Conservation (phyloP, 1,139 yeast genomes). For the Lodderomyces parapsilosis region DNA sequence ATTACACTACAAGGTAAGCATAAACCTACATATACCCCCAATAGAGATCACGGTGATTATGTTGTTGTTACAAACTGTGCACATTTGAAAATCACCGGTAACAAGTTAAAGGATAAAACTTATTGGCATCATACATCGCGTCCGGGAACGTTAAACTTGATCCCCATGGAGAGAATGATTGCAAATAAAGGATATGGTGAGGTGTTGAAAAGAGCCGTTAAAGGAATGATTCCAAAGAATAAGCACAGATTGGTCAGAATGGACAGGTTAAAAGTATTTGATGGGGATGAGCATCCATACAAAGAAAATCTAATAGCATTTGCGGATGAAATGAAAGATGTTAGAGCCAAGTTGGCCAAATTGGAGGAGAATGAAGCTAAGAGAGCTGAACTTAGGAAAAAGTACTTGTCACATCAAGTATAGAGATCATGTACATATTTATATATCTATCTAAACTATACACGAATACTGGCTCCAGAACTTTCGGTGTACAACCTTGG, state of each 20-base stretch:
- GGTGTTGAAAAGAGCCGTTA: slow-evolving; percentile 78
- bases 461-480: slow-evolving; percentile 44
- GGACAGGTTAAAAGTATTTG: slow-evolving; percentile 81
- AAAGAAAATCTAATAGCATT: slow-evolving; percentile 78
- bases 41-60: slow-evolving; percentile 90
- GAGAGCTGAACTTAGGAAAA: slow-evolving; percentile 34
- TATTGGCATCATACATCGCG: slow-evolving; percentile 89
- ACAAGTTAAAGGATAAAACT: slow-evolving; percentile 76
- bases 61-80: slow-evolving; percentile 95
- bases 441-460: slow-evolving; percentile 10
- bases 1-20: slow-evolving; percentile 90
- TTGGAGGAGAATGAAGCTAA: slow-evolving; percentile 38
- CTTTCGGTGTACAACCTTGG: slow-evolving; percentile 79
- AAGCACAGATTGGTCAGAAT: slow-evolving; percentile 75
- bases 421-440: slow-evolving; percentile 2
- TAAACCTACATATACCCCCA: slow-evolving; percentile 78
- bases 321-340: slow-evolving; percentile 73
- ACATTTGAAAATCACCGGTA: slow-evolving; percentile 76
- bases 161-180: slow-evolving; percentile 76
- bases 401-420: slow-evolving; percentile 23
- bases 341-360: slow-evolving; percentile 39
- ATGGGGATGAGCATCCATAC: slow-evolving; percentile 88
- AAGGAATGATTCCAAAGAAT: slow-evolving; percentile 95
- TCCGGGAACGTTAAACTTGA: slow-evolving; percentile 85
- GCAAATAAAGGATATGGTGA: slow-evolving; percentile 85